A percentile compares a stretch with the other conserved stretches of the same genome.
Evolutionary conservation across 2,329 filamentous ascomycete species (phyloP).

Genomic region (Pseudogymnoascus sp.): DNA sequence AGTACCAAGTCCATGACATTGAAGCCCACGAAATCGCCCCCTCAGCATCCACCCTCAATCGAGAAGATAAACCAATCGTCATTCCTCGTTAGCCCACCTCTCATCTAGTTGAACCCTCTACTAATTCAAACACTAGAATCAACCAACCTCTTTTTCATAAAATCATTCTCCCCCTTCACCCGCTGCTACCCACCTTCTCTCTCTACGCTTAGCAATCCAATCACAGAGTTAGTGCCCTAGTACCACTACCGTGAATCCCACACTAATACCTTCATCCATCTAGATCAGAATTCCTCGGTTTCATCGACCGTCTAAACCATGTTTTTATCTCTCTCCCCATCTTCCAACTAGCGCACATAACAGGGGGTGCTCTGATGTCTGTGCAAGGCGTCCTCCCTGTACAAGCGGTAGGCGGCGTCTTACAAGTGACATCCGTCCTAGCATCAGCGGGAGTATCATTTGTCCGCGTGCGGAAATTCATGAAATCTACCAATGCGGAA

Average conservation of each 20-base stretch:
- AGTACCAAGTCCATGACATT: neutral
- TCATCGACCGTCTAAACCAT: conserved; percentile 26
- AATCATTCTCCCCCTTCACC: conserved; percentile 19
- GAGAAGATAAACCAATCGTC: conserved; percentile 13
- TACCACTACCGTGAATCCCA: neutral
- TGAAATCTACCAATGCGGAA: conserved; percentile 15
- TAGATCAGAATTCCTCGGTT: conserved; percentile 21
- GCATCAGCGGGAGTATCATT: conserved; percentile 18
- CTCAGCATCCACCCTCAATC: neutral
- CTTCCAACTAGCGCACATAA: conserved; percentile 21
- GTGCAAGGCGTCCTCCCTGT: conserved; percentile 19
- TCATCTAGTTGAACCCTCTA: neutral
- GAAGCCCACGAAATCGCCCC: neutral
- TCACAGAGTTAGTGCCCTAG: neutral
- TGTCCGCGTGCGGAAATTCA: conserved; percentile 15
- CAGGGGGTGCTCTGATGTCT: conserved; percentile 19
- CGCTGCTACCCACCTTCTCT: conserved; percentile 15
- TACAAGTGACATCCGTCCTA: conserved; percentile 18
- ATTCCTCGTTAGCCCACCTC: conserved; percentile 14
- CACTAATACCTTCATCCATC: neutral
- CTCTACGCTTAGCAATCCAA: conserved; percentile 10
- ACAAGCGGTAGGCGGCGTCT: conserved; percentile 18
- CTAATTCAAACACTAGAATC: conserved; percentile 11
- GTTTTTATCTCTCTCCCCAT: conserved; percentile 24
- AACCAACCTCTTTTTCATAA: conserved; percentile 19